Percentiles rank a stretch among this genome's conserved stretches.
These are phyloP conservation scores for Groenewaldozyma tartarivorans DNA, from an alignment of 805 yeast genomes.

Conservation along the genomic window DNA sequence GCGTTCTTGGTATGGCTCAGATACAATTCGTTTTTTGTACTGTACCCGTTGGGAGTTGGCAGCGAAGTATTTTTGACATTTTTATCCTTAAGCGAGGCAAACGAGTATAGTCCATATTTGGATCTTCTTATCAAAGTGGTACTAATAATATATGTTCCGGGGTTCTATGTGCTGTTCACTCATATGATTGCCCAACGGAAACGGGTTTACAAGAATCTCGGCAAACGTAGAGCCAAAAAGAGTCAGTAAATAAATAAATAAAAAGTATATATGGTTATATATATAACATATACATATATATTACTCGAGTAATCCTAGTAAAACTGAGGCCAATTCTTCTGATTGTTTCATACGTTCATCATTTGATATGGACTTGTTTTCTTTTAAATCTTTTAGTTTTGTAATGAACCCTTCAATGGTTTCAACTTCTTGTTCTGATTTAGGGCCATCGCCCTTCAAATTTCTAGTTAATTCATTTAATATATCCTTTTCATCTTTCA, in stretches of 20 bases:
- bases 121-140: slow-evolving; percentile 46
- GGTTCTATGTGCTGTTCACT: slow-evolving; percentile 71
- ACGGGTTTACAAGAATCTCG: slow-evolving; percentile 40
- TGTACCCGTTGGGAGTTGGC: slow-evolving; percentile 90
- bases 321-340: slow-evolving; percentile 25
- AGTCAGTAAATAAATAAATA: not conserved
- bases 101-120: slow-evolving; percentile 34
- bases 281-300: too few relatives aligned
- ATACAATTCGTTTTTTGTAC: slow-evolving; percentile 69
- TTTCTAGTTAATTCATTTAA: not conserved
- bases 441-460: not conserved
- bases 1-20: slow-evolving; percentile 56
- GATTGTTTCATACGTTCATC: slow-evolving; percentile 27
- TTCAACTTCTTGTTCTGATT: slow-evolving; percentile 14
- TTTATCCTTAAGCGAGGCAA: slow-evolving; percentile 64
- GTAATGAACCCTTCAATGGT: slow-evolving; percentile 23
- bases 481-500: slow-evolving; percentile 3
- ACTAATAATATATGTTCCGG: slow-evolving; percentile 70
- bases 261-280: not conserved
- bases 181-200: slow-evolving; percentile 86
- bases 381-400: slow-evolving; percentile 13
- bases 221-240: slow-evolving; percentile 15
- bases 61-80: slow-evolving; percentile 68
- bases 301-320: slow-evolving; percentile 17
- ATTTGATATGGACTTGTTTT: slow-evolving; percentile 16